phyloP scores from a whole-genome alignment of 202 grass and related monocot genomes.

The Eragrostis tef region DNA sequence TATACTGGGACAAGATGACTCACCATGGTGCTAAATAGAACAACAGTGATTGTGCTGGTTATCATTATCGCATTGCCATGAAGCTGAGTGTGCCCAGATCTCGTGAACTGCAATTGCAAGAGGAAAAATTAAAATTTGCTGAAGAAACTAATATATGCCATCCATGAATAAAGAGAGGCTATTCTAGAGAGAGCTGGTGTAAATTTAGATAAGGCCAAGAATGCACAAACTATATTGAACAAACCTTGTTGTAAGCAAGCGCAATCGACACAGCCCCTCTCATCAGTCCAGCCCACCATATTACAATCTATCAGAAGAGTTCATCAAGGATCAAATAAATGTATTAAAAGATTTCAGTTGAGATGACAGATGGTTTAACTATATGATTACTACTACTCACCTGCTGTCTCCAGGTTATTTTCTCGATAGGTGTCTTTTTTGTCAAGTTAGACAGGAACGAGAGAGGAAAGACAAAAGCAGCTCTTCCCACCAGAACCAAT shows the following conservation, averaged over 20 bases:
- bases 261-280: constrained; percentile 95
- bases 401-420: constrained; percentile 81
- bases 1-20: constrained; percentile 44
- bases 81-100: constrained; percentile 80
- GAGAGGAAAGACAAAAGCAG: constrained; percentile 98
- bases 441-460: constrained; percentile 93
- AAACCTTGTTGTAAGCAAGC: constrained; percentile 96
- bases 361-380: constrained; percentile 7
- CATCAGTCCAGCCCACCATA: constrained; percentile 99
- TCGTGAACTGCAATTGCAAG: constrained; percentile 77
- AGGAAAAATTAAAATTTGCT: constrained; percentile 20
- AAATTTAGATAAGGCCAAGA: neutral
- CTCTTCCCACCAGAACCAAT: constrained; percentile 86
- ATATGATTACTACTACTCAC: constrained; percentile 45
- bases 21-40: constrained; percentile 94
- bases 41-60: constrained; percentile 96
- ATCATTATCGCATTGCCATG: constrained; percentile 96
- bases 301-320: constrained; percentile 62
- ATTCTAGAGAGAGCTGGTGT: neutral
- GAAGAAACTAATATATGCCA: neutral
- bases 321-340: neutral
- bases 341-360: neutral
- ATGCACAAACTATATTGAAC: neutral
- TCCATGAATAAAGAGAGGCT: no score
- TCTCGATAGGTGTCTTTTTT: constrained; percentile 64